Evolutionary conservation across 108 stramenopile species (phyloP).

Genomic region (Cyclotella choctawhatcheeana): DNA sequence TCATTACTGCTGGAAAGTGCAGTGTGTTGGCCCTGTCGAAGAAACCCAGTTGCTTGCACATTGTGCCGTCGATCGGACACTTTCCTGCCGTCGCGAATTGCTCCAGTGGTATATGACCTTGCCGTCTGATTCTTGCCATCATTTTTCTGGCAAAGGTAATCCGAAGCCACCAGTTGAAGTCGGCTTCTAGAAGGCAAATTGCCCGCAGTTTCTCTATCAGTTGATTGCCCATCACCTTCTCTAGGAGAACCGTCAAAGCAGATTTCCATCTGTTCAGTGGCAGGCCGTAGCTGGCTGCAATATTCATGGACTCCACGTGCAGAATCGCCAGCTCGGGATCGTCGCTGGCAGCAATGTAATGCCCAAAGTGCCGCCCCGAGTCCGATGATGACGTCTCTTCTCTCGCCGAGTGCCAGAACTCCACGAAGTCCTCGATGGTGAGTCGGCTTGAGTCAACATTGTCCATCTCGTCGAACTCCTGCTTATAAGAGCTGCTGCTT

Average conservation of each 20-base stretch:
- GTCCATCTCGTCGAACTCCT: background rate
- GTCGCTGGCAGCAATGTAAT: constrained; percentile 15
- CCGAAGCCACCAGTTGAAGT: constrained; percentile 37
- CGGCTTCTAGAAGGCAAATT: constrained; percentile 36
- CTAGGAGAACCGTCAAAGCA: constrained; percentile 24
- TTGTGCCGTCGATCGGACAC: background rate
- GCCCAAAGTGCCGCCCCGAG: constrained; percentile 23
- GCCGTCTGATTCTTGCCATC: background rate
- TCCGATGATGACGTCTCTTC: constrained; percentile 19
- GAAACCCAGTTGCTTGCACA: constrained; percentile 9
- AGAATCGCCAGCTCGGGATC: constrained; percentile 6
- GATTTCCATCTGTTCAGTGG: constrained; percentile 18
- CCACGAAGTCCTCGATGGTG: constrained; percentile 17
- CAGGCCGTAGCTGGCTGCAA: background rate
- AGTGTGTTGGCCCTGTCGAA: background rate
- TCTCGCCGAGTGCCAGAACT: constrained; percentile 11
- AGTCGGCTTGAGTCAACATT: background rate
- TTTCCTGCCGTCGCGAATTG: constrained; percentile 3
- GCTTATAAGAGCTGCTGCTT: background rate
- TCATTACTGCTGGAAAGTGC: background rate
- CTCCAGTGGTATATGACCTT: constrained; percentile 6
- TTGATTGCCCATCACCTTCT: constrained; percentile 29
- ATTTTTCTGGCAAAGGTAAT: constrained; percentile 23
- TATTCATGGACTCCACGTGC: constrained; percentile 15
- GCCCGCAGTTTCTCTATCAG: constrained; percentile 27